Percentiles rank a stretch among this genome's conserved stretches.
phyloP scores from a whole-genome alignment of 495 filamentous ascomycete species.

The Chaetomium tenue region DNA sequence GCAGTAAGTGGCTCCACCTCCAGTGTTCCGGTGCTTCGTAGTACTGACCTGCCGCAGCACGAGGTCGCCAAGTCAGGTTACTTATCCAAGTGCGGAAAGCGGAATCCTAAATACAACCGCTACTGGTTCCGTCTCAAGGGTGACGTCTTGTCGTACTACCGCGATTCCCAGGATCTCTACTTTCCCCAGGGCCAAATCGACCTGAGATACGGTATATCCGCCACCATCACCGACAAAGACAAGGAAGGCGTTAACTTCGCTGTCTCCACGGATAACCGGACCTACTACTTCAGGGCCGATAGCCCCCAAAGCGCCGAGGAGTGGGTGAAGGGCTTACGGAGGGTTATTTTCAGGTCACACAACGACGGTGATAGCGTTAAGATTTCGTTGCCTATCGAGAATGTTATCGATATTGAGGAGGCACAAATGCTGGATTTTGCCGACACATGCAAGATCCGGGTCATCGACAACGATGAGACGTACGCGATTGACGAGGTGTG shows the following conservation, averaged over 20 bases:
- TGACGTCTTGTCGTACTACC: slow-evolving; percentile 92
- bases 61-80: slow-evolving; percentile 83
- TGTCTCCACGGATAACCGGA: slow-evolving; percentile 77
- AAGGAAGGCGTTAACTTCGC: slow-evolving; percentile 75
- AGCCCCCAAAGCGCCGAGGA: slow-evolving; percentile 87
- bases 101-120: slow-evolving; percentile 84
- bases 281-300: slow-evolving; percentile 86
- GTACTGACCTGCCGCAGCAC: slow-evolving; percentile 52
- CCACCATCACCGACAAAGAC: slow-evolving; percentile 67
- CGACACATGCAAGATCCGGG: slow-evolving; percentile 89
- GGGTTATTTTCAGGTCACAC: slow-evolving; percentile 91
- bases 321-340: slow-evolving; percentile 93
- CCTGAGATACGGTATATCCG: slow-evolving; percentile 86
- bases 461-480: slow-evolving; percentile 88
- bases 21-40: background rate
- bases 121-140: slow-evolving; percentile 98
- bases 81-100: slow-evolving; percentile 82
- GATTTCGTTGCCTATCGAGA: slow-evolving; percentile 83
- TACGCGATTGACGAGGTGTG: slow-evolving; percentile 92
- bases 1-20: slow-evolving; percentile 51
- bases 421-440: slow-evolving; percentile 88
- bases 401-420: slow-evolving; percentile 90
- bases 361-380: slow-evolving; percentile 98
- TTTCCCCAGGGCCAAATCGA: slow-evolving; percentile 93
- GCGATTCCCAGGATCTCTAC: slow-evolving; percentile 78